Evolutionary conservation across 2,329 filamentous ascomycete genomes (phyloP).

Genomic region (Cladosporium sp.): DNA sequence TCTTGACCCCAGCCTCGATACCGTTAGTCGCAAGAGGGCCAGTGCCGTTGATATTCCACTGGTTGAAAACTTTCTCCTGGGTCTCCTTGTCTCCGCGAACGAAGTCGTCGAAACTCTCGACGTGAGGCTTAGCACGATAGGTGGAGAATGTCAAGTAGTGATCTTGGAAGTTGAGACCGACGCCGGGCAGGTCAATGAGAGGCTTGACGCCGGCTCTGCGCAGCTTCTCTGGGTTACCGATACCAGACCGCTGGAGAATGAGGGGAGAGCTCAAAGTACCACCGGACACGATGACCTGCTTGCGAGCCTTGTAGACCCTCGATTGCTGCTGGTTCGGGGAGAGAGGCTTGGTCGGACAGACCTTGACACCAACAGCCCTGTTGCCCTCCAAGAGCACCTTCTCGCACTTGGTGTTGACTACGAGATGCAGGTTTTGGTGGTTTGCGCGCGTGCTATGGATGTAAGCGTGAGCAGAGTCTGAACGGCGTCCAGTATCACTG

Average conservation of each 20-base stretch:
- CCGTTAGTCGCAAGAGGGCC: conserved; percentile 72
- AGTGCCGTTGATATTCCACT: conserved; percentile 74
- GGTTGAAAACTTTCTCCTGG: conserved; percentile 67
- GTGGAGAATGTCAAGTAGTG: conserved; percentile 49
- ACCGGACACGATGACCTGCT: conserved; percentile 53
- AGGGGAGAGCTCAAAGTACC: conserved; percentile 49
- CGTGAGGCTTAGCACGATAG: conserved; percentile 49
- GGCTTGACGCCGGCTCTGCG: conserved; percentile 40
- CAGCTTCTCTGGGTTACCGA: conserved; percentile 49
- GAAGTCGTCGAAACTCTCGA: conserved; percentile 77
- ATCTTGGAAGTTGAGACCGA: conserved; percentile 51
- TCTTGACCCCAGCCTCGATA: conserved; percentile 64
- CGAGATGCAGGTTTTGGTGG: conserved; percentile 53
- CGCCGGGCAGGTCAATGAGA: conserved; percentile 44
- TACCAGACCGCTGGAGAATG: conserved; percentile 58
- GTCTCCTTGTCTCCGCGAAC: conserved; percentile 64
- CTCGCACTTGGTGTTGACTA: conserved; percentile 37
- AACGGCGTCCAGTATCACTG: conserved; percentile 43
- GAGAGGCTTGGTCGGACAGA: conserved; percentile 59
- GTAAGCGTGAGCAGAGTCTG: conserved; percentile 51
- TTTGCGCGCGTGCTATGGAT: conserved; percentile 40
- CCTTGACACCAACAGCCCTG: conserved; percentile 34
- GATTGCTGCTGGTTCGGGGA: conserved; percentile 47
- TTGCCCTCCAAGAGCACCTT: conserved; percentile 41
- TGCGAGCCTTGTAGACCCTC: conserved; percentile 60